Conservation (phyloP, 371 early-diverging fungal genomes). For the Actinomortierella wolfii region DNA sequence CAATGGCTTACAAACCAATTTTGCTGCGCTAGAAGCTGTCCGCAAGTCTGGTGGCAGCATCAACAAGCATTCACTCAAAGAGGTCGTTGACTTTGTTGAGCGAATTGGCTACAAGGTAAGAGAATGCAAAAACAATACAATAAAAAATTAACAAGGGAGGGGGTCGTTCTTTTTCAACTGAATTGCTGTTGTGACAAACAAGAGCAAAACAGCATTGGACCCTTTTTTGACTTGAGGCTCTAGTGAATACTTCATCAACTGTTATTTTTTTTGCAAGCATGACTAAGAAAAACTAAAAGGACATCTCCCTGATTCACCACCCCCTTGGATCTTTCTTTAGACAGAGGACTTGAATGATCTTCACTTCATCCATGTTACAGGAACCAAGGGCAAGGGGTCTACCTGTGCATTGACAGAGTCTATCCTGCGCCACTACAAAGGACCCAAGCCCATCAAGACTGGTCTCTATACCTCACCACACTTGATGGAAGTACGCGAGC, state of each 20-base stretch:
- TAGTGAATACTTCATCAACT: no score
- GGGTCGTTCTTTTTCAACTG: background rate
- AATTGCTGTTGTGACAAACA: slow-evolving; percentile 13
- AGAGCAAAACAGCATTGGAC: background rate
- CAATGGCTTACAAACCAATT: slow-evolving; percentile 81
- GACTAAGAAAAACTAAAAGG: no score
- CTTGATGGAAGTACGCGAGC: slow-evolving; percentile 89
- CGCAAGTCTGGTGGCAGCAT: slow-evolving; percentile 71
- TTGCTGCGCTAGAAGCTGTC: slow-evolving; percentile 73
- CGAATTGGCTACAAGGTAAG: slow-evolving; percentile 77
- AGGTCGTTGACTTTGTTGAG: slow-evolving; percentile 68
- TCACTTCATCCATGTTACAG: slow-evolving; percentile 83
- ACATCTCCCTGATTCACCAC: background rate
- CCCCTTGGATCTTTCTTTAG: slow-evolving; percentile 19
- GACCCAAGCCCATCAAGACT: slow-evolving; percentile 58
- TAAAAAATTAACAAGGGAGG: background rate
- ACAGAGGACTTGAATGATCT: slow-evolving; percentile 67
- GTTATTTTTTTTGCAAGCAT: no score
- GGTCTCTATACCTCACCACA: slow-evolving; percentile 96
- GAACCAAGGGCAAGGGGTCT: slow-evolving; percentile 91
- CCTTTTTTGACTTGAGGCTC: background rate
- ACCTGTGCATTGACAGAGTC: slow-evolving; percentile 76
- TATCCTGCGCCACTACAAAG: slow-evolving; percentile 55
- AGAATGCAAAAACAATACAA: background rate
- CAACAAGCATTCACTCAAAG: slow-evolving; percentile 72